phyloP scores from a whole-genome alignment of 305 asterid genomes.

The Fraxinus baroniana region DNA sequence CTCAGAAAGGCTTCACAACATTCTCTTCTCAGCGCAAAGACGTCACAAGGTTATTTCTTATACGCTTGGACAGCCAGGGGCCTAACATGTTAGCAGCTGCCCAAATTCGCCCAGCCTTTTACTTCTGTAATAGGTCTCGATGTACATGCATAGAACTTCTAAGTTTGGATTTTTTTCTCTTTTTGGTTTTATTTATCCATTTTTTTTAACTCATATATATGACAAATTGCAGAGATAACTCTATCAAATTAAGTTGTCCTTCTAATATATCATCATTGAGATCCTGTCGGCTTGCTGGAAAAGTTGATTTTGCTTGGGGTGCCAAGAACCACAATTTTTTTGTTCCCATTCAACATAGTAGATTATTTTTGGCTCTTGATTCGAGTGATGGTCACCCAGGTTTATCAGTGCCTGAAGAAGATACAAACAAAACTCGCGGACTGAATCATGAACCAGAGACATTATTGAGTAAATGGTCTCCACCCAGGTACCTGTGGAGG shows the following conservation, averaged over 20 bases:
- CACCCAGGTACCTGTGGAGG: conserved; percentile 89
- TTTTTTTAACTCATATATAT: background rate
- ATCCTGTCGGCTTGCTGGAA: conserved; percentile 29
- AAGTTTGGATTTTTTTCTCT: background rate
- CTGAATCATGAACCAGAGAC: conserved; percentile 35
- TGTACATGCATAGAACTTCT: background rate
- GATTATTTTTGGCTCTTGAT: conserved; percentile 37
- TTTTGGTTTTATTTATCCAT: background rate
- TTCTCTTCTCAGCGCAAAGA: conserved; percentile 18
- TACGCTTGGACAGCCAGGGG: conserved; percentile 11
- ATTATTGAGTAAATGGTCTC: conserved; percentile 69
- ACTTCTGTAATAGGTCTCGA: conserved; percentile 49
- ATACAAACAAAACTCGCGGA: conserved; percentile 23
- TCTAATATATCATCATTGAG: conserved; percentile 24
- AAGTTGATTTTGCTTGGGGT: conserved; percentile 34
- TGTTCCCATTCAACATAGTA: conserved; percentile 31
- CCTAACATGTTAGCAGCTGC: conserved; percentile 57
- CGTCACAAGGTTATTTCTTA: background rate
- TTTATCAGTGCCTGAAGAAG: conserved; percentile 46
- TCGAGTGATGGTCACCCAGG: conserved; percentile 54
- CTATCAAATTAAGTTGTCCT: conserved; percentile 22
- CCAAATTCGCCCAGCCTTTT: conserved; percentile 49
- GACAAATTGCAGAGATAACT: conserved; percentile 45
- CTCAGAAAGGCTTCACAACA: conserved; percentile 13
- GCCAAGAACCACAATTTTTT: conserved; percentile 31